Evolutionary conservation across 2,329 filamentous ascomycete species (phyloP).

Genomic region (Sordariomycetes sp.): DNA sequence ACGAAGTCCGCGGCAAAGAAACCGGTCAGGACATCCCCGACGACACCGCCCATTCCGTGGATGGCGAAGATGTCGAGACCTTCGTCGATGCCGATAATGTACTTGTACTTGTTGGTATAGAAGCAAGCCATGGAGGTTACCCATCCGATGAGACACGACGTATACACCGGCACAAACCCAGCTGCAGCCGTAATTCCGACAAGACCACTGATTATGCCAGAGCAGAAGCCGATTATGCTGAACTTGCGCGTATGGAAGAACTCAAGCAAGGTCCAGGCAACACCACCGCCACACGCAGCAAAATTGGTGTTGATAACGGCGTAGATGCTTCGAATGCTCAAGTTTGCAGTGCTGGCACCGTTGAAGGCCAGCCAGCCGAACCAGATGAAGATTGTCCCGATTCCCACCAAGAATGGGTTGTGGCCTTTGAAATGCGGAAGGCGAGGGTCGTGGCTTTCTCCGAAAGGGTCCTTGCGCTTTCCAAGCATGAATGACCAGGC

Average conservation of each 20-base stretch:
- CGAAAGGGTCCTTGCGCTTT: constrained; percentile 39
- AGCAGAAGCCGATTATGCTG: constrained; percentile 25
- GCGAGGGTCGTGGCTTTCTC: constrained; percentile 30
- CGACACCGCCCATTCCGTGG: constrained; percentile 48
- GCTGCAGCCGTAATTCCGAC: constrained; percentile 50
- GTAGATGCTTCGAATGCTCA: constrained; percentile 39
- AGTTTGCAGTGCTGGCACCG: constrained; percentile 38
- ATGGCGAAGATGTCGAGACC: constrained; percentile 51
- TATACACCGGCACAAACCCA: constrained; percentile 42
- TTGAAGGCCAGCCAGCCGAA: constrained; percentile 50
- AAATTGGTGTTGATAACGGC: constrained; percentile 50
- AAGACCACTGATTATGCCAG: constrained; percentile 44
- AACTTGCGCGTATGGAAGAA: constrained; percentile 38
- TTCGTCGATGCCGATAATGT: constrained; percentile 45
- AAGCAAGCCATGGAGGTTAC: constrained; percentile 37
- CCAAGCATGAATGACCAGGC: constrained; percentile 55
- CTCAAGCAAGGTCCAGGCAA: constrained; percentile 44
- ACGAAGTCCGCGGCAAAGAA: constrained; percentile 42
- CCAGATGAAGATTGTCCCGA: constrained; percentile 56
- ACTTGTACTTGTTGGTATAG: constrained; percentile 35
- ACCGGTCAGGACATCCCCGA: constrained; percentile 46
- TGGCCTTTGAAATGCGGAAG: constrained; percentile 37
- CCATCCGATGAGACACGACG: constrained; percentile 40
- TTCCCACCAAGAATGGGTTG: constrained; percentile 53
- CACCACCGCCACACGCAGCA: constrained; percentile 41